Evolutionary conservation across 768 basidiomycete genomes (phyloP).

Genomic region (Trametes cingulata): DNA sequence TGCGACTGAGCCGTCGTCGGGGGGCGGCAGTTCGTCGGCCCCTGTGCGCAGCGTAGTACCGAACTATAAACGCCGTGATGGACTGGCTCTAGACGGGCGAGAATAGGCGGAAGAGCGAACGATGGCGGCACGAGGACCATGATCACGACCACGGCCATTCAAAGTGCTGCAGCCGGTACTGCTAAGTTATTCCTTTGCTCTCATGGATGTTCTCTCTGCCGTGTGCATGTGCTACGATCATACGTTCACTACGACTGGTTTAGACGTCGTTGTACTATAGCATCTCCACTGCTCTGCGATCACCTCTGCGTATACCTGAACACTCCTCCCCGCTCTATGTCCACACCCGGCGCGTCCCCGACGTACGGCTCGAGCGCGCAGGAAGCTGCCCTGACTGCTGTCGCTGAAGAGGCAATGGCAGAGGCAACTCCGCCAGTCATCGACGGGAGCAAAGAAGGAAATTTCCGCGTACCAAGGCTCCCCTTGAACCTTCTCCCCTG

Average conservation of each 20-base stretch:
- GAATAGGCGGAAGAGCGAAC: neutral
- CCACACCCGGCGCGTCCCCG: no score
- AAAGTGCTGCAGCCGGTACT: neutral
- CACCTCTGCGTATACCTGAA: no score
- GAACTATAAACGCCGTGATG: no score
- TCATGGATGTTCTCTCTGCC: neutral
- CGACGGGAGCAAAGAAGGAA: neutral
- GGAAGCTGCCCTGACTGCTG: no score
- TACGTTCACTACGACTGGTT: neutral
- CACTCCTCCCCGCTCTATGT: neutral
- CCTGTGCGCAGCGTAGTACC: neutral
- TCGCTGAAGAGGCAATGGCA: no score
- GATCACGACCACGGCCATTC: neutral
- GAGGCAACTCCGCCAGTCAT: no score
- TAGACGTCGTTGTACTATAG: neutral
- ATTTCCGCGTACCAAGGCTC: neutral
- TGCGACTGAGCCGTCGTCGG: conserved; percentile 10
- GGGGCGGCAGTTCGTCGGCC: neutral
- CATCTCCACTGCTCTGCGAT: neutral
- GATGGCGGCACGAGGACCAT: neutral
- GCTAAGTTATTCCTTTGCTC: neutral
- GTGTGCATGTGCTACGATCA: no score
- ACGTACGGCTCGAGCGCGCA: no score
- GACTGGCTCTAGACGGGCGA: no score
- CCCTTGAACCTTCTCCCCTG: neutral